Evolutionary conservation across 257 asterid species (phyloP).

Genomic region (Echium plantagineum): DNA sequence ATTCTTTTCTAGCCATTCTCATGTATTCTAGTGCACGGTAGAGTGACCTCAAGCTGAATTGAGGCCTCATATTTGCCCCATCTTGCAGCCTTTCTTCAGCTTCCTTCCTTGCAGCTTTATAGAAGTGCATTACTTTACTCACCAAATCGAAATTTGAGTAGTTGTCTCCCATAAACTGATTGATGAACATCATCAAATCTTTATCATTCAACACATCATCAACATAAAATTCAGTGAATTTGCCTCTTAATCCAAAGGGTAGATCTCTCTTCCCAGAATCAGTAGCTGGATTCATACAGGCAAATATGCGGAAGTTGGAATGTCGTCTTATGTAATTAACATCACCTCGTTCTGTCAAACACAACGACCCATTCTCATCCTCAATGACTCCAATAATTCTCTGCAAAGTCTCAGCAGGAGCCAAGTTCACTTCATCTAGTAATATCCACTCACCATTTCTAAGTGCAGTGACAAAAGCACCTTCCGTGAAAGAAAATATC

Average conservation of each 20-base stretch:
- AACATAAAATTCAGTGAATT: slow-evolving; percentile 84
- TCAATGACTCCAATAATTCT: slow-evolving; percentile 85
- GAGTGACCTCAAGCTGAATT: slow-evolving; percentile 86
- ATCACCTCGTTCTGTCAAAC: slow-evolving; percentile 95
- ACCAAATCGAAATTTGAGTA: slow-evolving; percentile 25
- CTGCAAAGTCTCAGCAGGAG: slow-evolving; percentile 96
- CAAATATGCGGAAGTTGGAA: slow-evolving; percentile 72
- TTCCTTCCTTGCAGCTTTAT: slow-evolving; percentile 62
- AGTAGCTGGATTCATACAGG: slow-evolving; percentile 99
- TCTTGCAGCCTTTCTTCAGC: slow-evolving; percentile 86
- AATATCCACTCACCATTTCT: slow-evolving; percentile 91
- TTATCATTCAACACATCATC: slow-evolving; percentile 81
- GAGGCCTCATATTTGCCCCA: slow-evolving; percentile 98
- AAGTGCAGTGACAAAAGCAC: slow-evolving; percentile 76
- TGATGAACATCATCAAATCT: slow-evolving; percentile 61
- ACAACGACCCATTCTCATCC: slow-evolving; percentile 72
- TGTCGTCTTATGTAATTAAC: slow-evolving; percentile 51
- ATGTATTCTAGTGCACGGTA: slow-evolving; percentile 77
- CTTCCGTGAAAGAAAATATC: slow-evolving; percentile 95
- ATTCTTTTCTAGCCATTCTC: slow-evolving; percentile 39
- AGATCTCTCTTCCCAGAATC: slow-evolving; percentile 97
- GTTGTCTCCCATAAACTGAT: slow-evolving; percentile 43
- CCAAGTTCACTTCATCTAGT: slow-evolving; percentile 96
- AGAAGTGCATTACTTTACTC: slow-evolving; percentile 48
- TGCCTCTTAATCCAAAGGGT: slow-evolving; percentile 62